These are phyloP conservation scores for Arabidopsis arenosa DNA, from an alignment of 345 rosid species.

Conservation along the genomic window DNA sequence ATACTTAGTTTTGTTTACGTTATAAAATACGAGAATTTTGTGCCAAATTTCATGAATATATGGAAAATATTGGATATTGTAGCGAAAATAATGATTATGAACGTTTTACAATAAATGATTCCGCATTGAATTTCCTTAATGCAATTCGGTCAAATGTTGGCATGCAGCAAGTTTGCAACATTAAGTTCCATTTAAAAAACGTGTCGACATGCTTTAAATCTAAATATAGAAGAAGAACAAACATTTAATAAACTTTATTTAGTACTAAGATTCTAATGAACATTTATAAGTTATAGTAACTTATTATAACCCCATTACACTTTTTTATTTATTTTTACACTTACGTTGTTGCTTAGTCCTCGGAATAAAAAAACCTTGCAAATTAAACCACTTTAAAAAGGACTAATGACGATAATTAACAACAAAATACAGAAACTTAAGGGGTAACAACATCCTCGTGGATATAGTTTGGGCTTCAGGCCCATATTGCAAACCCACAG, in stretches of 20 bases:
- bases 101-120: background rate
- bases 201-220: slow-evolving; percentile 7
- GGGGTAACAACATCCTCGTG: background rate
- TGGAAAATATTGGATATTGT: background rate
- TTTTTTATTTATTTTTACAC: too few relatives aligned
- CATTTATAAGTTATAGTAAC: background rate
- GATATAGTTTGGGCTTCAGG: background rate
- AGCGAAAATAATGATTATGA: background rate
- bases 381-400: background rate
- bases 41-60: background rate
- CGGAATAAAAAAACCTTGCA: too few relatives aligned
- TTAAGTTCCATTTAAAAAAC: background rate
- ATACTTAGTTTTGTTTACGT: background rate
- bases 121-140: background rate
- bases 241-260: background rate
- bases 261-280: background rate
- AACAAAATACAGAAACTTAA: background rate
- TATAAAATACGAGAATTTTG: background rate
- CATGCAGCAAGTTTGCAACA: slow-evolving; percentile 2
- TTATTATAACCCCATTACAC: too few relatives aligned
- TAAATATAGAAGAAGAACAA: background rate
- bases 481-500: background rate
- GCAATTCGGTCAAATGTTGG: background rate
- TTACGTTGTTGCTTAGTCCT: too few relatives aligned
- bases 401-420: background rate